Conservation (phyloP, 306 rosid genomes). For the Vigna unguiculata region DNA sequence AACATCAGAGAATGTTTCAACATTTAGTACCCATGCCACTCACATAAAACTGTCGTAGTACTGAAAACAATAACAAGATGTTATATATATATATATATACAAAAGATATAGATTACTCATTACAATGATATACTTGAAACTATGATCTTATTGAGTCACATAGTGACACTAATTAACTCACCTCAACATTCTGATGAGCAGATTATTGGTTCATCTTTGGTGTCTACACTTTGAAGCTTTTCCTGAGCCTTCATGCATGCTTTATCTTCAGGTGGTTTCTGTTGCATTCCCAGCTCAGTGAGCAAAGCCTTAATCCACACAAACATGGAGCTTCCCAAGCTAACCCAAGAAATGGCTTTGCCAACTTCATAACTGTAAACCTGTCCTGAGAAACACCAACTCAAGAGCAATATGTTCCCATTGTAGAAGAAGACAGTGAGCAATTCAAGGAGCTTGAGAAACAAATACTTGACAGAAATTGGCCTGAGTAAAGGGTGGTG, state of each 20-base stretch:
- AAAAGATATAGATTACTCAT: slow-evolving; percentile 35
- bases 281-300: slow-evolving; percentile 24
- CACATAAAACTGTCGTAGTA: neutral
- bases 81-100: slow-evolving; percentile 16
- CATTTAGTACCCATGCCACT: slow-evolving; percentile 8
- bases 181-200: slow-evolving; percentile 40
- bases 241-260: neutral
- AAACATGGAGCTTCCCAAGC: slow-evolving; percentile 55
- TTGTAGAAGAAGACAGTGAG: slow-evolving; percentile 40
- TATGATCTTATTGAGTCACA: slow-evolving; percentile 40
- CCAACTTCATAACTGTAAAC: slow-evolving; percentile 47
- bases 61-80: neutral
- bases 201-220: slow-evolving; percentile 31
- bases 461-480: slow-evolving; percentile 10
- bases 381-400: slow-evolving; percentile 59
- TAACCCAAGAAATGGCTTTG: slow-evolving; percentile 53
- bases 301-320: slow-evolving; percentile 54
- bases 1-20: slow-evolving; percentile 32
- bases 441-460: slow-evolving; percentile 33
- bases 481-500: slow-evolving; percentile 42
- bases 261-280: slow-evolving; percentile 33
- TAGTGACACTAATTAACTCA: slow-evolving; percentile 7
- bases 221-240: slow-evolving; percentile 28
- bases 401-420: slow-evolving; percentile 49
- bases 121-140: slow-evolving; percentile 27